Percentiles rank a stretch among this genome's conserved stretches.
phyloP scores from a whole-genome alignment of 106 monocot genomes.

The Cymbidium sinense region DNA sequence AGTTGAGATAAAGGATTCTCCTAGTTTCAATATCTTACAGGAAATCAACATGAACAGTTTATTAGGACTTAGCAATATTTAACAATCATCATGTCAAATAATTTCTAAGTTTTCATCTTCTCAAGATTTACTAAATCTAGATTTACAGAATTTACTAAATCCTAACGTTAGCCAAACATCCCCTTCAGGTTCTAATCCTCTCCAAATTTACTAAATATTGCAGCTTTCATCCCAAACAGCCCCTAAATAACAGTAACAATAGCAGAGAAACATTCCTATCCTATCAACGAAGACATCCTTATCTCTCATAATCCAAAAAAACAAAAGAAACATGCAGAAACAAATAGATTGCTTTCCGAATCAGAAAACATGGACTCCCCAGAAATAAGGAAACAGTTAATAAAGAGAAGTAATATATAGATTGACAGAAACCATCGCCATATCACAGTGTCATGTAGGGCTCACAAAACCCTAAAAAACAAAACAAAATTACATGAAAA shows the following conservation, averaged over 20 bases:
- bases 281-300: neutral
- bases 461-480: conserved; percentile 1
- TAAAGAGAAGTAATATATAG: neutral
- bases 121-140: too few species aligned
- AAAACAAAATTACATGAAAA: neutral
- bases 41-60: too few species aligned
- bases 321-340: neutral
- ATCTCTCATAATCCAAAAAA: neutral
- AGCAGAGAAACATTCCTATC: neutral
- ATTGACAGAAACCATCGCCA: neutral
- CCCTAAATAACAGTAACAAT: neutral
- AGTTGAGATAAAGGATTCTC: too few species aligned
- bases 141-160: too few species aligned
- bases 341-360: neutral
- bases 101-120: too few species aligned
- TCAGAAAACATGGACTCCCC: neutral
- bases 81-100: too few species aligned
- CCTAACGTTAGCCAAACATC: too few species aligned
- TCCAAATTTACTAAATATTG: too few species aligned
- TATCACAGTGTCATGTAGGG: neutral
- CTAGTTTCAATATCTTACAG: too few species aligned
- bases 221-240: too few species aligned
- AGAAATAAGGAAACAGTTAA: neutral
- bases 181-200: too few species aligned
- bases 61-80: too few species aligned